Evolutionary conservation across 805 yeast species (phyloP), one percentile per base, ranked within the genome.

Genomic region (Wickerhamomyces mucosus): DNA sequence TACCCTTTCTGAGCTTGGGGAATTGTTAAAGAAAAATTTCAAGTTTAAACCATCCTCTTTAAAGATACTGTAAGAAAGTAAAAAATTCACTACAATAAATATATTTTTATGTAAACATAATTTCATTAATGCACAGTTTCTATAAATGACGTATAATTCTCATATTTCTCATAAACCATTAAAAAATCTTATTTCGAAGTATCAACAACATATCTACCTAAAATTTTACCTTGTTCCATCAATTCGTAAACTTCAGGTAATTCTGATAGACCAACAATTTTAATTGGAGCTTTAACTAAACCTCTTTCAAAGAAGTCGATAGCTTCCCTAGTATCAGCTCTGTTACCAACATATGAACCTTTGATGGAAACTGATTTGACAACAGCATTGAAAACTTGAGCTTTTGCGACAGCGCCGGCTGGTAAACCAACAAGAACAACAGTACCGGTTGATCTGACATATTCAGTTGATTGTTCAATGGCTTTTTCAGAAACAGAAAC

Each of bases 321-420:
- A 36, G 88, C 86, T 66, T 80, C 88, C 41, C 78, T 70, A 43
- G 89, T 72, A 63, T 84, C 94, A 42, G 80, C 79, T 62, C 94
- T 77, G 73, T 81, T 81, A 50, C 94, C 95, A 41, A 83, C 94
- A 55, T 80, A 80, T 29, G 94, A 81, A 46, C 92, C 94, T 42
- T 56, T 59, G 50, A 74, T 69, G 48, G 54, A 59, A 43, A 74
- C 56, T 32, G 75, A 67, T 53, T 62, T 70, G 36, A 70, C 66
- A 36, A 75, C 79, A 28, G 71, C 65, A 34, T 59, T 56, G 59
- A 73, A 71, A 26, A 74, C 75, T 29, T 63, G 59, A 15, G 75
- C 64, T 35, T 54, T 50, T 42, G 67, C 63, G 41, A 67, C 67
- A 36, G 79, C 76, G 41, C 65, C 70, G 11, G 78, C 74, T 44